These are phyloP conservation scores for Blastomyces parvus DNA, from an alignment of 2,329 filamentous ascomycete species.

Conservation along the genomic window DNA sequence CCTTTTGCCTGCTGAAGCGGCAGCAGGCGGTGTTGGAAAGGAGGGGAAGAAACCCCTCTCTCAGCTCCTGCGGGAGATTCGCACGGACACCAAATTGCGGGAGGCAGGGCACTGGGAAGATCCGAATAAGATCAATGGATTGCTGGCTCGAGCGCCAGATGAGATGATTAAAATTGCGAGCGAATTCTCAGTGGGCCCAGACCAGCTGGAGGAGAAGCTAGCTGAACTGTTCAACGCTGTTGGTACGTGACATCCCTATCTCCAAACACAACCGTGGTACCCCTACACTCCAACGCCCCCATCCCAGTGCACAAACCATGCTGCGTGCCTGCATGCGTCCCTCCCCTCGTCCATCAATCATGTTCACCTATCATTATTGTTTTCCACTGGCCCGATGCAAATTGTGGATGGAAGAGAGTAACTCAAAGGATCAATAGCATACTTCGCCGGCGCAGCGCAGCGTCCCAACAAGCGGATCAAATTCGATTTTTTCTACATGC, in stretches of 20 bases:
- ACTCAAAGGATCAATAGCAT: constrained; percentile 28
- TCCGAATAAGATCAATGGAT: constrained; percentile 59
- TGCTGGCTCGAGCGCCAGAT: constrained; percentile 53
- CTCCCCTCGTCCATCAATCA: background rate
- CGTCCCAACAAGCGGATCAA: constrained; percentile 56
- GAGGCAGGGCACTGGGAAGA: constrained; percentile 45
- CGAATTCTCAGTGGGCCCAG: constrained; percentile 48
- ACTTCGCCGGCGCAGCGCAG: constrained; percentile 54
- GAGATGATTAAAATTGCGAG: constrained; percentile 55
- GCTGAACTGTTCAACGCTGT: constrained; percentile 62
- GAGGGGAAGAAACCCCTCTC: constrained; percentile 38
- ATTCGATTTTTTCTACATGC: constrained; percentile 77
- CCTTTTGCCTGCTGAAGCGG: constrained; percentile 37
- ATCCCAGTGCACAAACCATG: background rate
- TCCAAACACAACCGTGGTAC: background rate
- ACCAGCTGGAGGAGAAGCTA: constrained; percentile 48
- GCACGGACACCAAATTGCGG: constrained; percentile 47
- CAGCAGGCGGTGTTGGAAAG: constrained; percentile 25
- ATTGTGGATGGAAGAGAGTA: background rate
- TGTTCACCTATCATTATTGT: background rate
- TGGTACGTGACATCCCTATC: constrained; percentile 29
- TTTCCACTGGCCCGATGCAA: background rate
- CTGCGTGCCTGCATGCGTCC: background rate
- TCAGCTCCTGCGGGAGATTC: constrained; percentile 53
- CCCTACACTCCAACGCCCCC: background rate